Conservation (phyloP, 345 rosid species). For the Lumnitzera racemosa region DNA sequence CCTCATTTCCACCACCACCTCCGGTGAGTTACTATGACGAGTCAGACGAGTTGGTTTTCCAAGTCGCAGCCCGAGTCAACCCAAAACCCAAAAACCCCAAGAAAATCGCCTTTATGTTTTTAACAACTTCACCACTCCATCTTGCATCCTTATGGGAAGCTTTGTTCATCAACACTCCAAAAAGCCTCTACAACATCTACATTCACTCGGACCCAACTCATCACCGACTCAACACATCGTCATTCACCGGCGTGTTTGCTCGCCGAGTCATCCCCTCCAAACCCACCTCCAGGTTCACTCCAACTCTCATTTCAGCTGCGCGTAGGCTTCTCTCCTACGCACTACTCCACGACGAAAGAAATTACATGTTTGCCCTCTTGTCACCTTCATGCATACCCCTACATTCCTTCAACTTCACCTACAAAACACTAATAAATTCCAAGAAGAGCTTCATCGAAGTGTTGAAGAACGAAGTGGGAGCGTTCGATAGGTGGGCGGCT, state of each 20-base stretch:
- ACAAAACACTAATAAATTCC: constrained; percentile 29
- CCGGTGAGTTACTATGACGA: constrained; percentile 17
- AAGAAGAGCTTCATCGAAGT: constrained; percentile 66
- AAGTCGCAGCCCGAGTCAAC: constrained; percentile 37
- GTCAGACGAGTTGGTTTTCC: constrained; percentile 44
- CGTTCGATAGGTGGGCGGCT: constrained; percentile 67
- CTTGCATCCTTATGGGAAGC: constrained; percentile 63
- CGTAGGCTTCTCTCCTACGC: constrained; percentile 65
- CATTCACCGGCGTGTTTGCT: constrained; percentile 50
- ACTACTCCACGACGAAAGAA: constrained; percentile 46
- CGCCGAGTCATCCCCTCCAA: constrained; percentile 48
- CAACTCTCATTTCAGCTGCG: constrained; percentile 63
- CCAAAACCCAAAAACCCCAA: constrained; percentile 24
- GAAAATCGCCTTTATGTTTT: constrained; percentile 68
- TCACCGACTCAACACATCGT: constrained; percentile 23
- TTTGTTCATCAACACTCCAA: constrained; percentile 34
- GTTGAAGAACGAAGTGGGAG: constrained; percentile 41
- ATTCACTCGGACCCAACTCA: constrained; percentile 59
- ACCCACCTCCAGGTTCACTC: constrained; percentile 39
- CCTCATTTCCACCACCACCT: constrained; percentile 1
- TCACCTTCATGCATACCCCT: constrained; percentile 72
- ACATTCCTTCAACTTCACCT: constrained; percentile 51
- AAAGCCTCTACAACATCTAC: constrained; percentile 48
- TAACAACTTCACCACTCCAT: constrained; percentile 58
- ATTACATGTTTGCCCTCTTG: constrained; percentile 59